A percentile compares a stretch with the other conserved stretches of the same genome.
These are phyloP conservation scores for Pisolithus thermaeus DNA, from an alignment of 1,284 basidiomycete species.

Conservation along the genomic window DNA sequence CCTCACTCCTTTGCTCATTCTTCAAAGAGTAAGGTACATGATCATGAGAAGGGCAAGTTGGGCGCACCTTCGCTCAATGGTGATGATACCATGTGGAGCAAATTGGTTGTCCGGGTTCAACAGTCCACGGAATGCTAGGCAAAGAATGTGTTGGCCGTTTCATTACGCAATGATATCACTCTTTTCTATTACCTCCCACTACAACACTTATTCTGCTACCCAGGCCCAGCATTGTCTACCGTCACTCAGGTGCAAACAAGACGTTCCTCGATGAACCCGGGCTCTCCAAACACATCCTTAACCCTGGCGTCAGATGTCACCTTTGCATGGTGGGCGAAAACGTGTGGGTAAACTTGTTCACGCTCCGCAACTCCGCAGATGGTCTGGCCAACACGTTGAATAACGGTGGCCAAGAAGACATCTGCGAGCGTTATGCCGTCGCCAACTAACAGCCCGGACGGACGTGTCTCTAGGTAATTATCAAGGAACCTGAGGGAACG, in stretches of 20 bases:
- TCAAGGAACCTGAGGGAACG: slow-evolving; percentile 37
- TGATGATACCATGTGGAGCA: too few relatives aligned
- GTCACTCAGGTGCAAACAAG: neutral
- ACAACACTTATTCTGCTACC: too few relatives aligned
- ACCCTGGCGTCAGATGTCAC: slow-evolving; percentile 45
- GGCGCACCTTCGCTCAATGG: too few relatives aligned
- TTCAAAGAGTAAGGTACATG: too few relatives aligned
- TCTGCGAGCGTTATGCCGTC: slow-evolving; percentile 60
- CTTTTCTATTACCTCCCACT: too few relatives aligned
- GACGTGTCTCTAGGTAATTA: slow-evolving; percentile 31
- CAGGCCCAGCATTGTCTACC: too few relatives aligned
- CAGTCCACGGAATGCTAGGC: too few relatives aligned
- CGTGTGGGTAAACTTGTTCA: slow-evolving; percentile 39
- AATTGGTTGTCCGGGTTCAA: too few relatives aligned
- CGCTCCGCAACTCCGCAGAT: slow-evolving; percentile 38
- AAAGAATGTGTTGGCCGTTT: too few relatives aligned
- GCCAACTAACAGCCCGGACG: slow-evolving; percentile 38
- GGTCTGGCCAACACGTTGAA: slow-evolving; percentile 22
- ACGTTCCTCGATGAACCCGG: slow-evolving; percentile 5
- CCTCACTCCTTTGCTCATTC: too few relatives aligned
- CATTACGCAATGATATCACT: too few relatives aligned
- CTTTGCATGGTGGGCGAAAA: slow-evolving; percentile 46
- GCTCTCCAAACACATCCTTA: slow-evolving; percentile 33
- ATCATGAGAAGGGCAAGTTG: too few relatives aligned
- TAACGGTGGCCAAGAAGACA: slow-evolving; percentile 40